These are phyloP conservation scores for Dipteronia sinensis DNA, from an alignment of 345 rosid genomes.

Conservation along the genomic window DNA sequence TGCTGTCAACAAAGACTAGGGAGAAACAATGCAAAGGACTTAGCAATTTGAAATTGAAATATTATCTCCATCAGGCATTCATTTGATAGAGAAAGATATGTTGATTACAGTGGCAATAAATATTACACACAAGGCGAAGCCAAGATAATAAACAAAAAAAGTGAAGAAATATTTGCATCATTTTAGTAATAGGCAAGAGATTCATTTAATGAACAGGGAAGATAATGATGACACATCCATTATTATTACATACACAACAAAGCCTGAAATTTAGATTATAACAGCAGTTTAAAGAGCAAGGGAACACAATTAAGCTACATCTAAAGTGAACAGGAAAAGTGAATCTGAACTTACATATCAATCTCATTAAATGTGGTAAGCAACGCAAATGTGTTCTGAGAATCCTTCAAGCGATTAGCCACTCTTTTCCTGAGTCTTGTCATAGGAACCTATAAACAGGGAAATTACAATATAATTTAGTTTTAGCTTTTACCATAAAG, in stretches of 20 bases:
- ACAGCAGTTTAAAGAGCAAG: background rate
- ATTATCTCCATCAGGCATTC: background rate
- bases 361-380: slow-evolving; percentile 98
- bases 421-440: slow-evolving; percentile 96
- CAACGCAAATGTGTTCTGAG: slow-evolving; percentile 96
- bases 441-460: slow-evolving; percentile 80
- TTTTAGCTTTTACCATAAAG: background rate
- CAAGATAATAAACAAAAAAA: slow-evolving; percentile 5
- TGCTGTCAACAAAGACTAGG: background rate
- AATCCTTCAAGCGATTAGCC: slow-evolving; percentile 92
- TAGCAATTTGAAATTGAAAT: slow-evolving; percentile 1
- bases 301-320: background rate
- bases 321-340: background rate
- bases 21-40: background rate
- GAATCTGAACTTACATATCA: slow-evolving; percentile 69
- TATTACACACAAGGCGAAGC: slow-evolving; percentile 2
- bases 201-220: background rate
- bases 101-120: slow-evolving; percentile 11
- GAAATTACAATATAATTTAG: background rate
- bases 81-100: background rate
- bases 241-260: background rate
- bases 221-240: background rate
- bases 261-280: background rate
- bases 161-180: background rate
- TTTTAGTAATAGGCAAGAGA: background rate